Evolutionary conservation across 352 stramenopile species (phyloP).

Genomic region (Phytophthora fragariae): DNA sequence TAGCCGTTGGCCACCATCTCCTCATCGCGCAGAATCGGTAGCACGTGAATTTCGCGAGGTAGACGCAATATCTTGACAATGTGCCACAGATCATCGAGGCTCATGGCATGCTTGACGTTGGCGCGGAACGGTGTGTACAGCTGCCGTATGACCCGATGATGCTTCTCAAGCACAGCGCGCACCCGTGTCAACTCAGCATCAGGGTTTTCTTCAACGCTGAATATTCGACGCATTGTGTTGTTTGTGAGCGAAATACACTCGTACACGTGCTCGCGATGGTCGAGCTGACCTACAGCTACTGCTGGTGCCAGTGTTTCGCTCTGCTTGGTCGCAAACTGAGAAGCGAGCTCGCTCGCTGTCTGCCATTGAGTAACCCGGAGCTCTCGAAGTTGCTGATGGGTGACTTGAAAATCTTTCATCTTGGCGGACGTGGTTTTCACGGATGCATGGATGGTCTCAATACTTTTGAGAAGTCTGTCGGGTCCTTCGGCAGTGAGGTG

Average conservation of each 20-base stretch:
- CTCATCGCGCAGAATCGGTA: conserved; percentile 64
- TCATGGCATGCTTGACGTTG: conserved; percentile 55
- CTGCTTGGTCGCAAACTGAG: conserved; percentile 38
- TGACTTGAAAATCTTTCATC: conserved; percentile 42
- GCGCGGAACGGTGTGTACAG: conserved; percentile 61
- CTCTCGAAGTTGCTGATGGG: conserved; percentile 41
- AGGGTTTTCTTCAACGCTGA: conserved; percentile 66
- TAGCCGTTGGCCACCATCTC: conserved; percentile 49
- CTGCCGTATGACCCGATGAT: conserved; percentile 60
- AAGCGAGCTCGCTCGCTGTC: conserved; percentile 53
- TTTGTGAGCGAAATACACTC: conserved; percentile 72
- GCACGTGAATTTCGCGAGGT: conserved; percentile 62
- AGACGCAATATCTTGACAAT: conserved; percentile 70
- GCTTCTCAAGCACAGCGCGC: conserved; percentile 52
- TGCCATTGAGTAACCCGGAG: conserved; percentile 62
- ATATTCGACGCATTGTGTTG: conserved; percentile 57
- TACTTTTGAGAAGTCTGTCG: conserved; percentile 39
- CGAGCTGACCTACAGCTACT: conserved; percentile 13
- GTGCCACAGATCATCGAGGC: conserved; percentile 76
- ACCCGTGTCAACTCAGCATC: conserved; percentile 56
- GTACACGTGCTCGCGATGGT: conserved; percentile 60
- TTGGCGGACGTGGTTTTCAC: conserved; percentile 42
- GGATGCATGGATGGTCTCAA: conserved; percentile 45
- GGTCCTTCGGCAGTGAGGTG: conserved; percentile 40
- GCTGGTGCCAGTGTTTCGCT: not conserved